phyloP scores from a whole-genome alignment of 495 filamentous ascomycete genomes.

The Daldinia caldariorum region DNA sequence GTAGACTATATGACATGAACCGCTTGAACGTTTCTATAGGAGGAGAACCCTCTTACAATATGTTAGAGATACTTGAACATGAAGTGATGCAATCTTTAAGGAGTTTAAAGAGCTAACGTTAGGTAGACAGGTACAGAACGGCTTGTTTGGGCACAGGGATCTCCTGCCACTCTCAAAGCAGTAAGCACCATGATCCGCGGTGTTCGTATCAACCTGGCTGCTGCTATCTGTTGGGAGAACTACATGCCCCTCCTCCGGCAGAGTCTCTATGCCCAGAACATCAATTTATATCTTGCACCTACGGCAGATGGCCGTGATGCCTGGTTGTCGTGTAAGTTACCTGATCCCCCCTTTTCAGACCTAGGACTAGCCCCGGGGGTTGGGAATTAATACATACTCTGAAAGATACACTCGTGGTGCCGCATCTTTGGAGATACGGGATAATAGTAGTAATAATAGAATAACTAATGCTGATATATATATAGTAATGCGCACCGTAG shows the following conservation, averaged over 20 bases:
- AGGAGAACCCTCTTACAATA: too few relatives aligned
- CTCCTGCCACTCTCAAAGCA: slow-evolving; percentile 79
- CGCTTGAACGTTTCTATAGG: too few relatives aligned
- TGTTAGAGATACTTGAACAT: too few relatives aligned
- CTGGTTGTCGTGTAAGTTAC: slow-evolving; percentile 69
- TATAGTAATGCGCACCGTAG: slow-evolving; percentile 74
- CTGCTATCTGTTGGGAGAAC: slow-evolving; percentile 97
- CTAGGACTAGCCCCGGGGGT: not conserved
- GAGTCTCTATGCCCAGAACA: slow-evolving; percentile 85
- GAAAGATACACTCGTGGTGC: too few relatives aligned
- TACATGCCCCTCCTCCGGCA: slow-evolving; percentile 87
- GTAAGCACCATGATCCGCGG: slow-evolving; percentile 83
- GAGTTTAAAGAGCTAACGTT: slow-evolving; percentile 17
- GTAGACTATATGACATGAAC: too few relatives aligned
- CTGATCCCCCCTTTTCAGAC: not conserved
- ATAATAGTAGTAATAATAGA: too few relatives aligned
- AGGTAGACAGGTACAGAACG: slow-evolving; percentile 79
- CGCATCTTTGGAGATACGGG: too few relatives aligned
- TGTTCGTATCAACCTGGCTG: slow-evolving; percentile 78
- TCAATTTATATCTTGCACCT: slow-evolving; percentile 91
- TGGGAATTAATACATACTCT: not conserved
- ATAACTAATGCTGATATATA: not conserved
- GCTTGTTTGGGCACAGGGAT: slow-evolving; percentile 90
- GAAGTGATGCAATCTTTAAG: not conserved
- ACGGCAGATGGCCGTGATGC: slow-evolving; percentile 88